A percentile compares a stretch with the other conserved stretches of the same genome.
phyloP scores from a whole-genome alignment of 495 filamentous ascomycete species.

The Hypoxylon trugodes region DNA sequence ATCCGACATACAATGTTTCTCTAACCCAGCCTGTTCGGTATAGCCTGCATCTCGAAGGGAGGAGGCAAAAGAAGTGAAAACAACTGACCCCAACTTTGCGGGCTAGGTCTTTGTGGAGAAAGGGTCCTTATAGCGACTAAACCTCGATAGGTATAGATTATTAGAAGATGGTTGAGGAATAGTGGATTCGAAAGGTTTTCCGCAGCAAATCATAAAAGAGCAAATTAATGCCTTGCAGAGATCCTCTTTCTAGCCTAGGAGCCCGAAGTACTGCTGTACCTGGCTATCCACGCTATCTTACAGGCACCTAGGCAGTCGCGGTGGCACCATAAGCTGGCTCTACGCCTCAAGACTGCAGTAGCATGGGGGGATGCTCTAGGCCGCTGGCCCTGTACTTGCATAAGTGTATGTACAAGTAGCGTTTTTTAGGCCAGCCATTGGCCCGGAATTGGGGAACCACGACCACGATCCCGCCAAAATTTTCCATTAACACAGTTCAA shows the following conservation, averaged over 20 bases:
- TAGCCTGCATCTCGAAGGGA: too few relatives aligned
- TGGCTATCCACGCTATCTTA: too few relatives aligned
- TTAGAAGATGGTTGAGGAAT: constrained; percentile 42
- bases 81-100: constrained; percentile 34
- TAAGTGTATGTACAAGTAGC: not conserved
- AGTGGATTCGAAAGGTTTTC: constrained; percentile 21
- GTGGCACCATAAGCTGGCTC: constrained; percentile 26
- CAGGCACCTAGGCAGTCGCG: constrained; percentile 15
- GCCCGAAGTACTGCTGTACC: not conserved
- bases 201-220: constrained; percentile 21
- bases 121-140: constrained; percentile 29
- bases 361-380: constrained; percentile 24
- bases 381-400: too few relatives aligned
- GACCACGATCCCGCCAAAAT: constrained; percentile 37
- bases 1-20: too few relatives aligned
- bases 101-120: constrained; percentile 33
- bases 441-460: constrained; percentile 35
- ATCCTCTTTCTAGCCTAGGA: not conserved
- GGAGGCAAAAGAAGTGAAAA: constrained; percentile 38
- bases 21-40: too few relatives aligned
- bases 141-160: constrained; percentile 19
- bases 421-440: constrained; percentile 27
- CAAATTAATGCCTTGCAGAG: constrained; percentile 20
- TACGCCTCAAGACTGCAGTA: constrained; percentile 19
- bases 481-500: constrained; percentile 42